Evolutionary conservation across 129 eudicot genomes (phyloP).

Genomic region (Scalesia atractyloides): DNA sequence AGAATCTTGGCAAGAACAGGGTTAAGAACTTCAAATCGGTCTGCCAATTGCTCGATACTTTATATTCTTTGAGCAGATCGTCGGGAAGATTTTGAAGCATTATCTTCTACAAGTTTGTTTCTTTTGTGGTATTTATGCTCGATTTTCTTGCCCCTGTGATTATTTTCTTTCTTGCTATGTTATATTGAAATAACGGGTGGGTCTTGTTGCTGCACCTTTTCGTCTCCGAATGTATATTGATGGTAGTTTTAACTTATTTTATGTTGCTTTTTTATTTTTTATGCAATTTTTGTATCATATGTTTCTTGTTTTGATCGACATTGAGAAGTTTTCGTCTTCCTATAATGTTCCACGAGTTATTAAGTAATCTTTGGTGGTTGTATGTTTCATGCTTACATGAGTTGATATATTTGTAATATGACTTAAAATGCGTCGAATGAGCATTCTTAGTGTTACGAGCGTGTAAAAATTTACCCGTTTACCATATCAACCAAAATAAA

Average conservation of each 20-base stretch:
- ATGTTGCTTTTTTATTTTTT: conserved; percentile 17
- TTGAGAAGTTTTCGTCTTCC: neutral
- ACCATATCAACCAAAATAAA: too few species aligned
- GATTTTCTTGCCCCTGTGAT: conserved; percentile 38
- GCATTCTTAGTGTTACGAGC: neutral
- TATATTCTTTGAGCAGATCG: conserved; percentile 43
- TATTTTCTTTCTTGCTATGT: conserved; percentile 25
- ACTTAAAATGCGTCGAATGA: neutral
- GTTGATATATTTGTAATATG: neutral
- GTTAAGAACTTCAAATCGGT: conserved; percentile 21
- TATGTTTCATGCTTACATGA: neutral
- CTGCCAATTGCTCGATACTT: conserved; percentile 35
- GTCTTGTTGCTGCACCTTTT: conserved; percentile 27
- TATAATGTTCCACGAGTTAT: neutral
- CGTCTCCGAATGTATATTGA: conserved; percentile 50
- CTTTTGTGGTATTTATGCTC: conserved; percentile 31
- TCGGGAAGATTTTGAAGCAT: conserved; percentile 23
- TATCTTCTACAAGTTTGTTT: conserved; percentile 22
- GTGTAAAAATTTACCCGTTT: neutral
- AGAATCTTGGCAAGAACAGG: conserved; percentile 30
- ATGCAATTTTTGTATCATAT: conserved; percentile 49
- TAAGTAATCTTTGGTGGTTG: neutral
- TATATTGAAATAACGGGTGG: conserved; percentile 21
- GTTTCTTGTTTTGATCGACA: conserved; percentile 26
- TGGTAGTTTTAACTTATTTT: conserved; percentile 34